A percentile compares a stretch with the other conserved stretches of the same genome.
phyloP scores from a whole-genome alignment of 352 stramenopile species.

The Thalassiosira exigua region DNA sequence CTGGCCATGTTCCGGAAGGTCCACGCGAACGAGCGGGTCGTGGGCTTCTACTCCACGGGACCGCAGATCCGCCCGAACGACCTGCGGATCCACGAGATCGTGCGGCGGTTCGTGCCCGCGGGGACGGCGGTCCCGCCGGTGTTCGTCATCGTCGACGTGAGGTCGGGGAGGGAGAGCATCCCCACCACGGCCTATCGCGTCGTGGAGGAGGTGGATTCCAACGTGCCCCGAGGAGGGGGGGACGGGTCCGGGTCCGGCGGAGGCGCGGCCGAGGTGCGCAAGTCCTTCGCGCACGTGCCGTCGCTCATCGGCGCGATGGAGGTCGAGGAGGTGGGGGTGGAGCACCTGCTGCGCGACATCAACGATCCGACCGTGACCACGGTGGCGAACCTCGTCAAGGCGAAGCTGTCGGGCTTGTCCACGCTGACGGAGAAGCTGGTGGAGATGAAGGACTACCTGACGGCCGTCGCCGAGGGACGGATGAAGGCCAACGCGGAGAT shows the following conservation, averaged over 20 bases:
- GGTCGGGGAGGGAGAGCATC: slow-evolving; percentile 90
- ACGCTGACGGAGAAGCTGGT: slow-evolving; percentile 93
- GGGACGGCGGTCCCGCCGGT: slow-evolving; percentile 86
- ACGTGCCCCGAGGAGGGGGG: slow-evolving; percentile 24
- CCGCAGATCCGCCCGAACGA: slow-evolving; percentile 89
- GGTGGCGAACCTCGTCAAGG: slow-evolving; percentile 97
- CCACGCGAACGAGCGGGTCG: slow-evolving; percentile 95
- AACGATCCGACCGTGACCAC: slow-evolving; percentile 99
- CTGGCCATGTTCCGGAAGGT: slow-evolving; percentile 84
- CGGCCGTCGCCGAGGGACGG: slow-evolving; percentile 88
- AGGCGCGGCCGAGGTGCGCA: slow-evolving; percentile 91
- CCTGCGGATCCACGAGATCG: slow-evolving; percentile 91
- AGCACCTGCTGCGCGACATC: slow-evolving; percentile 99
- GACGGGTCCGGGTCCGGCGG: slow-evolving; percentile 35
- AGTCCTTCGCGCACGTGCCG: slow-evolving; percentile 98
- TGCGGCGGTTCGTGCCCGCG: slow-evolving; percentile 91
- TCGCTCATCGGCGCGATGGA: slow-evolving; percentile 94
- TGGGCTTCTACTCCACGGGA: slow-evolving; percentile 99
- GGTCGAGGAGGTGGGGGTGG: slow-evolving; percentile 93
- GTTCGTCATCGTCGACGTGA: slow-evolving; percentile 99
- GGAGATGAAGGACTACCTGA: slow-evolving; percentile 98
- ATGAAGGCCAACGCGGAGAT: slow-evolving; percentile 89
- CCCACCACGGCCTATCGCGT: slow-evolving; percentile 97
- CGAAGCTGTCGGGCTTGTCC: slow-evolving; percentile 96
- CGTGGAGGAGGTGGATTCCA: slow-evolving; percentile 94